Evolutionary conservation across 345 rosid species (phyloP).

Genomic region (Citrus australasica): DNA sequence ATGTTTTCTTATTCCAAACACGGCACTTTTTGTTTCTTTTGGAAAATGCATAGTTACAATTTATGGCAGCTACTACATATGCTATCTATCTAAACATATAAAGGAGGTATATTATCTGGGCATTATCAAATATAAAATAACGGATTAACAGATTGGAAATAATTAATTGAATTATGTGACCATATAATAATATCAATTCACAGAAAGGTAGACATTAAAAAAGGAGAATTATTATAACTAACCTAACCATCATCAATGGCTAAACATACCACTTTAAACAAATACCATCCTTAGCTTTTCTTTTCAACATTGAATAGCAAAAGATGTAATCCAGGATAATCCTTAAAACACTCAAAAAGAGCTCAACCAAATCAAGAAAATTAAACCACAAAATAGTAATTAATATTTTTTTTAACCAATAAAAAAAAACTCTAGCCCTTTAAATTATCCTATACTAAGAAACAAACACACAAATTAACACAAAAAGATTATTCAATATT

Average conservation of each 20-base stretch:
- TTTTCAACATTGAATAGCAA: not conserved
- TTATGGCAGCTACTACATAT: not conserved
- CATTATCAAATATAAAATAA: not conserved
- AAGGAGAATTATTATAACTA: not conserved
- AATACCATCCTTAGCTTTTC: not conserved
- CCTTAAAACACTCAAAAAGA: not conserved
- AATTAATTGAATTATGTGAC: not conserved
- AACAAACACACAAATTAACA: not conserved
- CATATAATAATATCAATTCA: not conserved
- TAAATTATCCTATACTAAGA: not conserved
- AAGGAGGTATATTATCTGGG: not conserved
- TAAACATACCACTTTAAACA: not conserved
- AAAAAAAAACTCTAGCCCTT: not conserved
- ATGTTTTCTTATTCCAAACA: constrained; percentile 5
- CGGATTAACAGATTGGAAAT: not conserved
- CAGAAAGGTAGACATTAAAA: not conserved
- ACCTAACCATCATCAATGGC: not conserved
- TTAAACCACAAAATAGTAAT: not conserved
- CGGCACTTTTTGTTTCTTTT: not conserved
- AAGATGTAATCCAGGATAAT: not conserved
- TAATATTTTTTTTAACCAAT: not conserved
- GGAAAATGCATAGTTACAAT: not conserved
- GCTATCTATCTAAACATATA: not conserved
- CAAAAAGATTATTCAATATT: not conserved
- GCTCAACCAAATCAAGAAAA: not conserved